These are phyloP conservation scores for Boeremia exigua DNA, from an alignment of 2,329 filamentous ascomycete species.

Conservation along the genomic window DNA sequence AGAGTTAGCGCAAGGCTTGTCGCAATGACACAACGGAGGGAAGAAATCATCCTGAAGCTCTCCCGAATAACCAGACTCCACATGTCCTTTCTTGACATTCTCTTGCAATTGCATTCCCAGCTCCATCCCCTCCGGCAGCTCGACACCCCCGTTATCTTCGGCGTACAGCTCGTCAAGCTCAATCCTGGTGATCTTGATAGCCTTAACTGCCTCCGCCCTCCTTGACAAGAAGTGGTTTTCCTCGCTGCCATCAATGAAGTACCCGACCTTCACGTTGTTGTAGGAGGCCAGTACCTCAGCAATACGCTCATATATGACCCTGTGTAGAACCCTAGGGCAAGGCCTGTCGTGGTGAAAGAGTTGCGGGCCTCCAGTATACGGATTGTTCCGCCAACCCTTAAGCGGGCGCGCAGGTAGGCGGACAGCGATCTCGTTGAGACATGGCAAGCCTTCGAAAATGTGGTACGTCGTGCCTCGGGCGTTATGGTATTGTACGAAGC, in stretches of 20 bases:
- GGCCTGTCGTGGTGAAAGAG: slow-evolving; percentile 27
- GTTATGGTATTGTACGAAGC: slow-evolving; percentile 15
- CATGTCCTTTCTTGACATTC: not conserved
- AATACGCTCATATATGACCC: slow-evolving; percentile 34
- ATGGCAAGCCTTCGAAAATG: slow-evolving; percentile 29
- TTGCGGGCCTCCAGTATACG: slow-evolving; percentile 1
- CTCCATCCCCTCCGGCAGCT: slow-evolving; percentile 10
- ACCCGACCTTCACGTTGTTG: slow-evolving; percentile 13
- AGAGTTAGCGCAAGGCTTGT: slow-evolving; percentile 1
- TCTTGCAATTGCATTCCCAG: not conserved
- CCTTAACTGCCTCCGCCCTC: not conserved
- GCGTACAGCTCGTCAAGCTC: slow-evolving; percentile 26
- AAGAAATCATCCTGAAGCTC: not conserved
- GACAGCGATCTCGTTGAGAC: slow-evolving; percentile 29
- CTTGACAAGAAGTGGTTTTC: slow-evolving; percentile 11
- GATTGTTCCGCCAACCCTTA: slow-evolving; percentile 12
- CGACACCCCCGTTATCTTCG: slow-evolving; percentile 24
- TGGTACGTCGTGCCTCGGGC: slow-evolving; percentile 14
- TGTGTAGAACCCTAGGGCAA: slow-evolving; percentile 32
- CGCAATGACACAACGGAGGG: not conserved
- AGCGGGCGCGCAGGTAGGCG: slow-evolving; percentile 19
- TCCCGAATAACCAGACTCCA: not conserved
- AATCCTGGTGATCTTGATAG: slow-evolving; percentile 11
- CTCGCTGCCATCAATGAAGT: slow-evolving; percentile 33
- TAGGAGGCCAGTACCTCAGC: slow-evolving; percentile 23